These are phyloP conservation scores for Neonectria punicea DNA, from an alignment of 2,329 filamentous ascomycete genomes.

Conservation along the genomic window DNA sequence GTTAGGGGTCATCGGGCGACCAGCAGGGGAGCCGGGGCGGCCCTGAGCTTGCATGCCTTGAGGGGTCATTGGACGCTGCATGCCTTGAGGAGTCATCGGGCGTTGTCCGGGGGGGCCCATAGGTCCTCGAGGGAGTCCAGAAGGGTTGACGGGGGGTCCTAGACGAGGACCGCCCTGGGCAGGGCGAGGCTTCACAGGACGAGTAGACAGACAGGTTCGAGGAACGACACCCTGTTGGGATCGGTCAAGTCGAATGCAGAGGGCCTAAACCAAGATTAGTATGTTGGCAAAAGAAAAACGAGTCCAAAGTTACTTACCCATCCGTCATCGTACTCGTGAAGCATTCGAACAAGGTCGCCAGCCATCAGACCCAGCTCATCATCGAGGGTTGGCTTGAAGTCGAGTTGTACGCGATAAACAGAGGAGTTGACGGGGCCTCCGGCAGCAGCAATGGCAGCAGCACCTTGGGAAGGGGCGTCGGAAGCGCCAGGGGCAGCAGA, in stretches of 20 bases:
- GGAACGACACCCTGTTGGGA: constrained; percentile 93
- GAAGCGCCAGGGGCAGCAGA: constrained; percentile 61
- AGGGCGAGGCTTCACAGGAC: constrained; percentile 86
- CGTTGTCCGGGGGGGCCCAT: constrained; percentile 32
- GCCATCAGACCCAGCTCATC: constrained; percentile 87
- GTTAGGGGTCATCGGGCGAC: constrained; percentile 44
- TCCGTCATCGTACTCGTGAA: constrained; percentile 98
- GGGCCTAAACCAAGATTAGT: constrained; percentile 69
- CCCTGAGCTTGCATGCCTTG: constrained; percentile 45
- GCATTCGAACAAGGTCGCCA: constrained; percentile 85
- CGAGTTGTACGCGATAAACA: constrained; percentile 92
- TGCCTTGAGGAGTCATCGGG: constrained; percentile 36
- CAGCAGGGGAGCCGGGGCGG: constrained; percentile 53
- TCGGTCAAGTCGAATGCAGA: constrained; percentile 90
- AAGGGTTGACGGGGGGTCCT: constrained; percentile 63
- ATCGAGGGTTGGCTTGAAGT: constrained; percentile 91
- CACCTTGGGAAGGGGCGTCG: constrained; percentile 57
- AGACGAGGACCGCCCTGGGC: constrained; percentile 59
- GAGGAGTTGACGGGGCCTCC: constrained; percentile 68
- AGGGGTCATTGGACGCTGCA: constrained; percentile 53
- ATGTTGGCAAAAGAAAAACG: neutral
- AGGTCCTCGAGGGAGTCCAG: constrained; percentile 38
- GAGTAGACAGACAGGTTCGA: constrained; percentile 90
- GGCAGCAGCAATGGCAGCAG: constrained; percentile 70
- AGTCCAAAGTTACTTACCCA: constrained; percentile 74